Conservation (phyloP, 73 alveolate species). For the Tetrahymena thermophila region DNA sequence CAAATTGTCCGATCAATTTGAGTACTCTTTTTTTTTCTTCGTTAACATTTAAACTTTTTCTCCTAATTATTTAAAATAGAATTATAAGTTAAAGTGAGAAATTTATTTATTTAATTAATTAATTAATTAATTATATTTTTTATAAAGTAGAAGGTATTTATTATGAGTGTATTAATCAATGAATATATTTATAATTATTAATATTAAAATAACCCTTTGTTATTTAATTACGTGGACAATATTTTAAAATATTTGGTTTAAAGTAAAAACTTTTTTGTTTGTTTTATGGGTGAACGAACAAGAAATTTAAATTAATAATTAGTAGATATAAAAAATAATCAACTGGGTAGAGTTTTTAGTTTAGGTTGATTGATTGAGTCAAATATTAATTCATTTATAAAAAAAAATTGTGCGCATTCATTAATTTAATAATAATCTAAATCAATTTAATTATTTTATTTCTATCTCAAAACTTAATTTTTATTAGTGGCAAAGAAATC, state of each 20-base stretch:
- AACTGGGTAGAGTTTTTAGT: neutral
- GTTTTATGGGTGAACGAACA: neutral
- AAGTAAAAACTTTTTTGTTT: neutral
- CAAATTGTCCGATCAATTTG: neutral
- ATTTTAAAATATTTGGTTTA: neutral
- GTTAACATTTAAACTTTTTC: conserved; percentile 7
- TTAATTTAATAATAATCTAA: neutral
- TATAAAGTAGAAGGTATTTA: neutral
- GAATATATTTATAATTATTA: too few species aligned
- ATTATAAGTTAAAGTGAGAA: neutral
- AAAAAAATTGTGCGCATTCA: neutral
- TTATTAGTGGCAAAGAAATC: neutral
- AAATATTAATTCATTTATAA: too few species aligned
- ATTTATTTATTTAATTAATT: too few species aligned
- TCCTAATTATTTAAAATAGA: neutral
- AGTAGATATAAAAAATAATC: neutral
- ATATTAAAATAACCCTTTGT: neutral
- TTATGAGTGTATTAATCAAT: neutral
- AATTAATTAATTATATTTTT: too few species aligned
- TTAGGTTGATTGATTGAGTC: neutral
- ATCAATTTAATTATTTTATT: neutral
- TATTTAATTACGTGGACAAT: neutral
- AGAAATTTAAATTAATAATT: too few species aligned
- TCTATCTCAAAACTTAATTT: neutral
- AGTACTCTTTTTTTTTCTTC: conserved; percentile 28